Evolutionary conservation across 352 stramenopile genomes (phyloP).

Genomic region (Phytophthora niederhauseri): DNA sequence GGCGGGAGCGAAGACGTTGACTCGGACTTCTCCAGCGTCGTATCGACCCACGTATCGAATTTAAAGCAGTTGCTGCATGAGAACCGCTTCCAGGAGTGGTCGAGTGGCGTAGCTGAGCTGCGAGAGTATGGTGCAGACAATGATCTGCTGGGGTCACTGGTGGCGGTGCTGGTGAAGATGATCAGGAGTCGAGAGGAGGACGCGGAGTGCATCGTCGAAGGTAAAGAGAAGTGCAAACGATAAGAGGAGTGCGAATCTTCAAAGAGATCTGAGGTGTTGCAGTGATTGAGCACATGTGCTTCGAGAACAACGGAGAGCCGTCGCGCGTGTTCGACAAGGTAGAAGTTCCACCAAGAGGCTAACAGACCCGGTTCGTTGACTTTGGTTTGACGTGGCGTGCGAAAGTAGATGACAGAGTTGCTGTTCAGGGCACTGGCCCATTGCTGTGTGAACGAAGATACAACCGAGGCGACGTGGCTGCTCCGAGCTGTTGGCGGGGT

Average conservation of each 20-base stretch:
- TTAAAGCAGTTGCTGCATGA: constrained; percentile 27
- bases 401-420: constrained; percentile 23
- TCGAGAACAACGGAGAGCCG: constrained; percentile 27
- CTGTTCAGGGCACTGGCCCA: constrained; percentile 21
- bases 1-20: constrained; percentile 1
- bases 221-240: constrained; percentile 6
- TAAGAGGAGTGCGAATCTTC: not conserved
- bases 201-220: constrained; percentile 27
- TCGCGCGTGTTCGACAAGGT: constrained; percentile 25
- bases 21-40: constrained; percentile 10
- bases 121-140: constrained; percentile 27
- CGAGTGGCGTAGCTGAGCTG: constrained; percentile 19
- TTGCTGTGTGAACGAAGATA: constrained; percentile 25
- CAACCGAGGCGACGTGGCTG: constrained; percentile 23
- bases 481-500: constrained; percentile 22
- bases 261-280: not conserved
- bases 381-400: too few relatives aligned
- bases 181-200: constrained; percentile 19
- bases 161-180: constrained; percentile 27
- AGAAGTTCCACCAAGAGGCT: not conserved
- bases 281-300: constrained; percentile 41
- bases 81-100: constrained; percentile 28
- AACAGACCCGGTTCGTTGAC: too few relatives aligned
- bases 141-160: constrained; percentile 11
- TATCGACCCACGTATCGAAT: constrained; percentile 27